Percentiles rank a stretch among this genome's conserved stretches.
phyloP scores from a whole-genome alignment of 2,329 filamentous ascomycete species.

The Neofusicoccum laricinum region DNA sequence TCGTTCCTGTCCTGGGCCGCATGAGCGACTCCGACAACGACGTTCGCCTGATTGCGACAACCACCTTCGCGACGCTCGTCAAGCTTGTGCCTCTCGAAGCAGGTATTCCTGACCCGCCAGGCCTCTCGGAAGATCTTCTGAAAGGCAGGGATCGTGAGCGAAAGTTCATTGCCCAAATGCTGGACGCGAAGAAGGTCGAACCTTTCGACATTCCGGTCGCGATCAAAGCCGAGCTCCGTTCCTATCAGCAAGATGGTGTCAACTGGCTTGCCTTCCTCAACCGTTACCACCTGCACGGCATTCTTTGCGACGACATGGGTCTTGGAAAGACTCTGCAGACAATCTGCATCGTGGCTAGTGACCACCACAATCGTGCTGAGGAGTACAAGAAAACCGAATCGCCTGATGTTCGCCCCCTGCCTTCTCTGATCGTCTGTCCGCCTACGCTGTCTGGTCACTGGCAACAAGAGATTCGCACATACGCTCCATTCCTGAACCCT shows the following conservation, averaged over 20 bases:
- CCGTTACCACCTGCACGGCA: constrained; percentile 94
- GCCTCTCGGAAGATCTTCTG: constrained; percentile 81
- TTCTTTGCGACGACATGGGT: constrained; percentile 99
- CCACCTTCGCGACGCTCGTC: constrained; percentile 93
- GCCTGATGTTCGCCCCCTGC: constrained; percentile 73
- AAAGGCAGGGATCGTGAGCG: constrained; percentile 90
- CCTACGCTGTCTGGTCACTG: constrained; percentile 96
- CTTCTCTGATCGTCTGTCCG: constrained; percentile 92
- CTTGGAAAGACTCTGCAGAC: constrained; percentile 97
- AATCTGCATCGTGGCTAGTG: constrained; percentile 94
- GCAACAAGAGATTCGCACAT: constrained; percentile 96
- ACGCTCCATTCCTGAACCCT: constrained; percentile 88
- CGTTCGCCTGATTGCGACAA: constrained; percentile 89
- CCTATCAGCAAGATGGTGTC: constrained; percentile 97
- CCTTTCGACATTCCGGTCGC: constrained; percentile 89
- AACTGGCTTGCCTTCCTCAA: constrained; percentile 99
- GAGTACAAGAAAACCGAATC: constrained; percentile 82
- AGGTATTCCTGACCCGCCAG: constrained; percentile 93
- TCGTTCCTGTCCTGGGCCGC: constrained; percentile 90
- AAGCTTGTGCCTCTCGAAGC: constrained; percentile 96
- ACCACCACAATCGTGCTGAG: constrained; percentile 89
- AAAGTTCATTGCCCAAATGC: constrained; percentile 93
- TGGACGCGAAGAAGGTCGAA: constrained; percentile 96
- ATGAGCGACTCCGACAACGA: constrained; percentile 99
- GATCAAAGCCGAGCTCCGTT: constrained; percentile 94